Percentiles rank a stretch among this genome's conserved stretches.
These are phyloP conservation scores for Corymbia citriodora DNA, from an alignment of 441 rosid species.

Conservation along the genomic window DNA sequence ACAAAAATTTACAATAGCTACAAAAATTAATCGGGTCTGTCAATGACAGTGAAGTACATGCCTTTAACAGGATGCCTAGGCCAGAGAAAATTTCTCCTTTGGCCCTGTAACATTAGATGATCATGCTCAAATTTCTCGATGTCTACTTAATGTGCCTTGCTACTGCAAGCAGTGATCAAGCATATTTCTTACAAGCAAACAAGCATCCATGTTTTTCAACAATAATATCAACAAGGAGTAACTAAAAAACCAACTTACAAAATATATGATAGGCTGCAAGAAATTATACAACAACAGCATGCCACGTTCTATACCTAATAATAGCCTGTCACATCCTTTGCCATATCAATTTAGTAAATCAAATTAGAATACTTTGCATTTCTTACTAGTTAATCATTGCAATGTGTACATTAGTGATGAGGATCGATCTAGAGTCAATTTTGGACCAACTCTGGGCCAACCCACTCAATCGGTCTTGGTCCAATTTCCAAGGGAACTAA, in stretches of 20 bases:
- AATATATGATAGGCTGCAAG: not conserved
- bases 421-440: too few species aligned
- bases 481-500: too few species aligned
- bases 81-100: slow-evolving; percentile 29
- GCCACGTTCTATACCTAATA: not conserved
- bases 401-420: not conserved
- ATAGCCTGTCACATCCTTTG: not conserved
- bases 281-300: not conserved
- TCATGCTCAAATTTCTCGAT: slow-evolving; percentile 30
- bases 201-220: not conserved
- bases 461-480: too few species aligned
- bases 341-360: not conserved
- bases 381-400: not conserved
- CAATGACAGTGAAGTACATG: slow-evolving; percentile 28
- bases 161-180: slow-evolving; percentile 15
- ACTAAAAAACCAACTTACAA: not conserved
- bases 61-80: slow-evolving; percentile 34
- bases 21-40: slow-evolving; percentile 31
- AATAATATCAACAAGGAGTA: not conserved
- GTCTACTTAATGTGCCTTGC: slow-evolving; percentile 19
- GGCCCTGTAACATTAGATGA: slow-evolving; percentile 37
- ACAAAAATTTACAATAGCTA: not conserved
- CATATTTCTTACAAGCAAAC: not conserved
- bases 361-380: not conserved
- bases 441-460: too few species aligned